Percentiles rank a stretch among this genome's conserved stretches.
Evolutionary conservation across 1,284 basidiomycete species (phyloP).

Genomic region (Xerocomus nothofagi): DNA sequence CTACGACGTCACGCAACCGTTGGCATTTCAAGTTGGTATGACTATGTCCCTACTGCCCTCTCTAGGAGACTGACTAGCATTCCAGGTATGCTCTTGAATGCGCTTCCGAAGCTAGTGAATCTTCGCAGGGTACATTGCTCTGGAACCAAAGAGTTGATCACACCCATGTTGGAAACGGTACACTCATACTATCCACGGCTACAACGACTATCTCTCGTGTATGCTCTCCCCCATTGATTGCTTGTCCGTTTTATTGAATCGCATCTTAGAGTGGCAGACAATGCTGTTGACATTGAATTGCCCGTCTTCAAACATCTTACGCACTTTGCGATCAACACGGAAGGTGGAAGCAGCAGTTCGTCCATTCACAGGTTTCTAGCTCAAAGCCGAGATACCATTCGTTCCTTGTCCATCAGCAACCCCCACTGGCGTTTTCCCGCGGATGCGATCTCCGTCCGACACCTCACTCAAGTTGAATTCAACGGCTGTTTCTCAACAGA

Average conservation of each 20-base stretch:
- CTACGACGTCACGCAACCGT: conserved; percentile 46
- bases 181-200: conserved; percentile 52
- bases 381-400: conserved; percentile 55
- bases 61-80: conserved; percentile 1
- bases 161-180: conserved; percentile 51
- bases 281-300: conserved; percentile 50
- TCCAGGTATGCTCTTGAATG: conserved; percentile 66
- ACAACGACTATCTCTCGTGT: conserved; percentile 56
- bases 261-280: conserved; percentile 47
- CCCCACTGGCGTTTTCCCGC: conserved; percentile 57
- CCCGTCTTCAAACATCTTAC: conserved; percentile 58
- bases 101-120: conserved; percentile 59
- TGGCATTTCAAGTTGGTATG: conserved; percentile 65
- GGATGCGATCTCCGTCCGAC: conserved; percentile 53
- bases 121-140: conserved; percentile 60
- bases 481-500: conserved; percentile 53
- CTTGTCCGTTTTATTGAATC: conserved; percentile 2
- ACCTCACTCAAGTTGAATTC: conserved; percentile 64
- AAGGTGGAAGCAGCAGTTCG: conserved; percentile 44
- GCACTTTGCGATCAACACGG: conserved; percentile 53
- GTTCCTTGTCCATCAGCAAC: conserved; percentile 55
- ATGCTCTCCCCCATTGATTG: conserved; percentile 17
- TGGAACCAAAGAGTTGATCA: conserved; percentile 55
- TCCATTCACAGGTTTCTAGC: conserved; percentile 51
- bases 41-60: neutral